These are phyloP conservation scores for Trametes polyzona DNA, from an alignment of 1,284 basidiomycete species.

Conservation along the genomic window DNA sequence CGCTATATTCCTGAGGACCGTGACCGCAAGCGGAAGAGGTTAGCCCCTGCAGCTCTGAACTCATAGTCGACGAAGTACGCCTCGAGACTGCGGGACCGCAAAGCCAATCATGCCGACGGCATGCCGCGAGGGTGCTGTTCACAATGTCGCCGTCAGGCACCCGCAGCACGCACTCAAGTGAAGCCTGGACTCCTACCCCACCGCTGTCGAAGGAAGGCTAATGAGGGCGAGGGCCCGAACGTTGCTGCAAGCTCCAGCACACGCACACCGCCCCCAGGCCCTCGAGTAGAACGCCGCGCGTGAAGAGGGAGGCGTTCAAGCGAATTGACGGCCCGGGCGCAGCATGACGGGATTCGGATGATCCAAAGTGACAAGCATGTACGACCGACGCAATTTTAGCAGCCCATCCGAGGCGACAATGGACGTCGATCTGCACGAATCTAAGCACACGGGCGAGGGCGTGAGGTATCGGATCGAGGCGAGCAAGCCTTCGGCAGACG, in stretches of 20 bases:
- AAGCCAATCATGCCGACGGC: constrained; percentile 18
- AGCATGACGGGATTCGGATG: constrained; percentile 4
- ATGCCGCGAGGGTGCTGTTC: background rate
- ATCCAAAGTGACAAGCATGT: background rate
- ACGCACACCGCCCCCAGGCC: background rate
- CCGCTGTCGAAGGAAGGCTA: background rate
- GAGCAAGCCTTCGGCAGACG: background rate
- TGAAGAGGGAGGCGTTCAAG: background rate
- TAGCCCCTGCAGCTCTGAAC: no score
- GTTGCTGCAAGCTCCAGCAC: background rate
- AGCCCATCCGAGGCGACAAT: background rate
- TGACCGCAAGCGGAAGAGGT: no score
- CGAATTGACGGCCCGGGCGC: background rate
- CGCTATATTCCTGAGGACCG: no score
- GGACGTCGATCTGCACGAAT: background rate
- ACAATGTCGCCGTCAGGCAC: constrained; percentile 10
- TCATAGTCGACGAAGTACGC: background rate
- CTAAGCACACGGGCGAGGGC: background rate
- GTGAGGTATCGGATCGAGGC: background rate
- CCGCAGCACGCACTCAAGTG: background rate
- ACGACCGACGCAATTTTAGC: background rate
- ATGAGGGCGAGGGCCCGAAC: background rate
- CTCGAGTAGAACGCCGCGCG: no score
- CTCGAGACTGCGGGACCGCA: background rate
- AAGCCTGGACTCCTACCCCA: background rate